Evolutionary conservation across 2,329 filamentous ascomycete species (phyloP).

Genomic region (Periconia sp.): DNA sequence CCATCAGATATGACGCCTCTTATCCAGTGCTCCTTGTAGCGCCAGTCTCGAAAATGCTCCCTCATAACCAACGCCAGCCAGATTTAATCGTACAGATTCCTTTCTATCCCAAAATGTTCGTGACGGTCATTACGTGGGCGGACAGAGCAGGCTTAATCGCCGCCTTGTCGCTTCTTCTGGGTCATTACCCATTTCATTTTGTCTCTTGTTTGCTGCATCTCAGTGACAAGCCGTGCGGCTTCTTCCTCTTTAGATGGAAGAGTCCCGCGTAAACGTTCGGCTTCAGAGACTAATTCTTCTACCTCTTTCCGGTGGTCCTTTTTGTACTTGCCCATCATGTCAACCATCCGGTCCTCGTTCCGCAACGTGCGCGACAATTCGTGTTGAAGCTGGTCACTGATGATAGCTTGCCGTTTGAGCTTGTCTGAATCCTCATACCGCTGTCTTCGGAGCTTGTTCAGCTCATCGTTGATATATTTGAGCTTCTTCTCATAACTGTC

Average conservation of each 20-base stretch:
- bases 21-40: too few relatives aligned
- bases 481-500: conserved; percentile 48
- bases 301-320: conserved; percentile 67
- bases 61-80: conserved; percentile 9
- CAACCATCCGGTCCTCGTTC: conserved; percentile 67
- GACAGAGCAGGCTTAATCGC: conserved; percentile 2
- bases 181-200: conserved; percentile 75
- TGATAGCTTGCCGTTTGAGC: conserved; percentile 63
- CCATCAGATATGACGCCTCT: too few relatives aligned
- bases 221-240: conserved; percentile 48
- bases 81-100: conserved; percentile 12
- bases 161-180: conserved; percentile 31
- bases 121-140: conserved; percentile 12
- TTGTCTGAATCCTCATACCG: conserved; percentile 39
- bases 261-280: conserved; percentile 60
- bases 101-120: conserved; percentile 10
- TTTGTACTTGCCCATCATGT: conserved; percentile 70
- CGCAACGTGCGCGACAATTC: conserved; percentile 67
- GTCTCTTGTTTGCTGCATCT: conserved; percentile 61
- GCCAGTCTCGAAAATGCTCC: conserved; percentile 6
- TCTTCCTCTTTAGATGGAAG: conserved; percentile 65
- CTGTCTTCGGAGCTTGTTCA: conserved; percentile 37
- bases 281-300: conserved; percentile 63
- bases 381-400: conserved; percentile 75
- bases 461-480: conserved; percentile 61